These are phyloP conservation scores for Chenopodium album DNA, from an alignment of 148 eudicot genomes.

Conservation along the genomic window DNA sequence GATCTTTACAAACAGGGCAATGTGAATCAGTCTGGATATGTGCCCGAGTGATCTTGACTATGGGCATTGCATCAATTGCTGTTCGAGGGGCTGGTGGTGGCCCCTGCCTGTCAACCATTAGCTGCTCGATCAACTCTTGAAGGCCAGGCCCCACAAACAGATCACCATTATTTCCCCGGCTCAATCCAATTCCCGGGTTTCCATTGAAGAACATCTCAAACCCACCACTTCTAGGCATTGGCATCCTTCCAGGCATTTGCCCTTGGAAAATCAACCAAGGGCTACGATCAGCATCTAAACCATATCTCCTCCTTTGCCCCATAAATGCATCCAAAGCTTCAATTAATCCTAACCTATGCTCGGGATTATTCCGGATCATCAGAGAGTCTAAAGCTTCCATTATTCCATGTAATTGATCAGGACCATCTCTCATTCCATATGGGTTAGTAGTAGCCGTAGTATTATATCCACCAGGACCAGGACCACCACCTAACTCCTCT, in stretches of 20 bases:
- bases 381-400: conserved; percentile 52
- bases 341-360: conserved; percentile 48
- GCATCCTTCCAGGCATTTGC: conserved; percentile 50
- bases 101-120: conserved; percentile 72
- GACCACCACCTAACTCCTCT: conserved; percentile 37
- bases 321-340: conserved; percentile 68
- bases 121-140: conserved; percentile 74
- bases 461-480: conserved; percentile 20
- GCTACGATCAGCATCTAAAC: conserved; percentile 43
- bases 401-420: conserved; percentile 45
- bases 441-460: conserved; percentile 21
- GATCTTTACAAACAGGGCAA: conserved; percentile 91
- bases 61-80: conserved; percentile 89
- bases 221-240: conserved; percentile 46
- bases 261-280: conserved; percentile 73
- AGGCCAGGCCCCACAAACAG: conserved; percentile 67
- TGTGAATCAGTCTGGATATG: conserved; percentile 79
- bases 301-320: conserved; percentile 63
- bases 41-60: conserved; percentile 59
- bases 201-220: conserved; percentile 65
- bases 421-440: conserved; percentile 32
- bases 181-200: conserved; percentile 52
- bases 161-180: conserved; percentile 56
- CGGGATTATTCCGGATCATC: conserved; percentile 33
- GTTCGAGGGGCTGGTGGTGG: conserved; percentile 90